Conservation (phyloP, 2,329 filamentous ascomycete genomes). For the Xylariaceae sp. region DNA sequence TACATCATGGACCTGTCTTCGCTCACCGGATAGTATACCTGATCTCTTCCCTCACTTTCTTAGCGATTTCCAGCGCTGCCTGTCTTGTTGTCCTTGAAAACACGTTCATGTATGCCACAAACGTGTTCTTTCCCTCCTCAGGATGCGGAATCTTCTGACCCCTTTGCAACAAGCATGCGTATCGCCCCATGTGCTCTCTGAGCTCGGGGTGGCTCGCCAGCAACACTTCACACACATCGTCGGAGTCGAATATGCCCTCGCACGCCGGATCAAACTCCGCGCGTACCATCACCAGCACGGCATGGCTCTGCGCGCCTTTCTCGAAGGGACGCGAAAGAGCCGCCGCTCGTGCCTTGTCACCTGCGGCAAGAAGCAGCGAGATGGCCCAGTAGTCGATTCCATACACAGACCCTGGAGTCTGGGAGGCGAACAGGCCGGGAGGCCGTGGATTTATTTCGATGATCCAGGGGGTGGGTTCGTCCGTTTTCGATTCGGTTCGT, state of each 20-base stretch:
- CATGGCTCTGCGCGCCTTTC: conserved; percentile 23
- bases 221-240: conserved; percentile 30
- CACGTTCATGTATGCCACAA: conserved; percentile 30
- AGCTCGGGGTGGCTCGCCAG: conserved; percentile 26
- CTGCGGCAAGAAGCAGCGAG: conserved; percentile 21
- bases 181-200: conserved; percentile 21
- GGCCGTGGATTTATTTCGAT: conserved; percentile 30
- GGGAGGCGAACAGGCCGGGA: conserved; percentile 26
- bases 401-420: conserved; percentile 26
- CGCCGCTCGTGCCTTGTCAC: conserved; percentile 22
- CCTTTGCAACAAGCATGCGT: conserved; percentile 27
- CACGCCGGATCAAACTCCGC: conserved; percentile 24
- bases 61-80: conserved; percentile 23
- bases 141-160: conserved; percentile 29
- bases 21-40: conserved; percentile 24
- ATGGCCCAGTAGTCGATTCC: conserved; percentile 30
- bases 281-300: conserved; percentile 28
- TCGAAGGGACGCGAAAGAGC: conserved; percentile 24
- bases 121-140: conserved; percentile 26
- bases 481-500: background rate
- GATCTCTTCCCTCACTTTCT: conserved; percentile 23
- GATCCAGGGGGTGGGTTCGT: conserved; percentile 23
- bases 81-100: conserved; percentile 26
- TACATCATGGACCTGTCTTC: background rate
- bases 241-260: conserved; percentile 31